Conservation (phyloP, 164 flowering plant species). For the Stephania japonica region DNA sequence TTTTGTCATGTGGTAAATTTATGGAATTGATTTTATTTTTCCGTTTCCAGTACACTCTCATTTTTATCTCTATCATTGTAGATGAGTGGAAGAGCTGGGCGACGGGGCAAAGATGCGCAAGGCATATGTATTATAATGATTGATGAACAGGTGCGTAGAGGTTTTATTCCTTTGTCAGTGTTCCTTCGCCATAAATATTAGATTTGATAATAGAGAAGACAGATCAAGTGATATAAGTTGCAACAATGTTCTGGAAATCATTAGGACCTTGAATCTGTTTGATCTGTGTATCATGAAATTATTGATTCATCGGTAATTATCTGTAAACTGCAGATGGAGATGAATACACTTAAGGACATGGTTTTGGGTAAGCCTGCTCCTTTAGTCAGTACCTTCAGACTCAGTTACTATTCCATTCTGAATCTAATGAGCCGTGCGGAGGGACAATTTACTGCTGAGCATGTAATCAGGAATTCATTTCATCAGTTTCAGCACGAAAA, state of each 20-base stretch:
- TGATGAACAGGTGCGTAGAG: constrained; percentile 70
- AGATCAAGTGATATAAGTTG: background rate
- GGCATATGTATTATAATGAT: constrained; percentile 98
- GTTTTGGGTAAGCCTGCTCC: constrained; percentile 97
- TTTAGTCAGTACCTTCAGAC: constrained; percentile 88
- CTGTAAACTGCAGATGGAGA: constrained; percentile 67
- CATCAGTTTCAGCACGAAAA: constrained; percentile 98
- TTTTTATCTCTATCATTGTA: constrained; percentile 15
- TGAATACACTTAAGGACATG: constrained; percentile 87
- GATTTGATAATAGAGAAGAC: background rate
- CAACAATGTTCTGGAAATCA: background rate
- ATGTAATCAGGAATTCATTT: constrained; percentile 90
- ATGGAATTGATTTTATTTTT: background rate
- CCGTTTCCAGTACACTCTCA: background rate
- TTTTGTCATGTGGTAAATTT: background rate
- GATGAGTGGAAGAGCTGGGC: constrained; percentile 99
- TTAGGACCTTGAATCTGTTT: background rate
- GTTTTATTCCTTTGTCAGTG: background rate
- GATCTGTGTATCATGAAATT: background rate
- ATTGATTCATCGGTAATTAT: background rate
- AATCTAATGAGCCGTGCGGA: constrained; percentile 97
- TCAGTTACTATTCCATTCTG: constrained; percentile 91
- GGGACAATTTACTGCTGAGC: constrained; percentile 98
- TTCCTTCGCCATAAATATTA: background rate
- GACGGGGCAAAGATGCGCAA: constrained; percentile 98